phyloP scores from a whole-genome alignment of 2,329 filamentous ascomycete genomes.

The Fusarium pininemorale region DNA sequence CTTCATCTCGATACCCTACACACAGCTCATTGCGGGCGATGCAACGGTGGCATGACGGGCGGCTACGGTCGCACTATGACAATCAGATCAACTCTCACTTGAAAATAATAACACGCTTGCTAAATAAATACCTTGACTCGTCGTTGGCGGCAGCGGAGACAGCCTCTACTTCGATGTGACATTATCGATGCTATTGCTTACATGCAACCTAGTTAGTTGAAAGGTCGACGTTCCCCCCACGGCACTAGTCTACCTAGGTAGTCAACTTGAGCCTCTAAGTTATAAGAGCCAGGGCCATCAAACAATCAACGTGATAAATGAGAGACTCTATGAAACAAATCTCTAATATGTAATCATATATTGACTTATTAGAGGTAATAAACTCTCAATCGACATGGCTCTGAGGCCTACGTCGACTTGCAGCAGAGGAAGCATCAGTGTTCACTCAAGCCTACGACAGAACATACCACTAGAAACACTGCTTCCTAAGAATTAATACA shows the following conservation, averaged over 20 bases:
- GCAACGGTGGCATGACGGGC: constrained; percentile 50
- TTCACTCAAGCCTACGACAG: neutral
- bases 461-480: neutral
- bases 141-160: constrained; percentile 45
- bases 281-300: neutral
- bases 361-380: neutral
- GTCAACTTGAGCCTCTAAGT: neutral
- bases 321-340: neutral
- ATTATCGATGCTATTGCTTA: constrained; percentile 11
- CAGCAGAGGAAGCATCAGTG: neutral
- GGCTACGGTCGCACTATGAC: constrained; percentile 46
- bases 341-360: too few species aligned
- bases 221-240: constrained; percentile 21
- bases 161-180: constrained; percentile 46
- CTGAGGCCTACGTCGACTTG: neutral
- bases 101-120: neutral
- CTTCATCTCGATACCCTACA: constrained; percentile 51
- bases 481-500: neutral
- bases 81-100: neutral
- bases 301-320: neutral
- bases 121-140: constrained; percentile 38
- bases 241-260: neutral
- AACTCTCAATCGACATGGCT: neutral
- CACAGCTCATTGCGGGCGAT: constrained; percentile 50
- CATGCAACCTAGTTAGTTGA: neutral